Percentiles rank a stretch among this genome's conserved stretches.
Conservation (phyloP, 352 stramenopile species). For the Phytophthora syringae region DNA sequence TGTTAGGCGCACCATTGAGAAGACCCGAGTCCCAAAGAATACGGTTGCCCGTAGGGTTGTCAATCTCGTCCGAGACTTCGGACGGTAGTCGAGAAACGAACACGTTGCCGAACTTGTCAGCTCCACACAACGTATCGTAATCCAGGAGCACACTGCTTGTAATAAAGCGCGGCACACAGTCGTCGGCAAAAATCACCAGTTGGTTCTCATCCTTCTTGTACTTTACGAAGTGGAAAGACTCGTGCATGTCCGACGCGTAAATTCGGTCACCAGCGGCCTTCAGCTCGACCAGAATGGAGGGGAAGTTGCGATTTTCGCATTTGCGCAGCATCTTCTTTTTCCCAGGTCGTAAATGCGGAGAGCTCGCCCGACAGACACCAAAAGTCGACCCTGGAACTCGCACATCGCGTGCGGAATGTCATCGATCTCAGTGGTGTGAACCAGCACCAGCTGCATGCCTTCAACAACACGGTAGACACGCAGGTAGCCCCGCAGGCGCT, state of each 20-base stretch:
- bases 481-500: slow-evolving; percentile 73
- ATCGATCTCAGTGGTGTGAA: slow-evolving; percentile 97
- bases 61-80: slow-evolving; percentile 95
- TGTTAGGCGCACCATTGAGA: slow-evolving; percentile 95
- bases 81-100: slow-evolving; percentile 95
- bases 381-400: slow-evolving; percentile 97
- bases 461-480: slow-evolving; percentile 96
- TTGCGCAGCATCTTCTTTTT: slow-evolving; percentile 99
- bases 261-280: slow-evolving; percentile 95
- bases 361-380: slow-evolving; percentile 96
- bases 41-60: slow-evolving; percentile 95
- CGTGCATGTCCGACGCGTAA: slow-evolving; percentile 96
- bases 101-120: slow-evolving; percentile 99
- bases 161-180: slow-evolving; percentile 89
- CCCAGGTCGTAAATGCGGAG: slow-evolving; percentile 99
- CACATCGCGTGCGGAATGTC: slow-evolving; percentile 96
- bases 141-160: slow-evolving; percentile 93
- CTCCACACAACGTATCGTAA: slow-evolving; percentile 98
- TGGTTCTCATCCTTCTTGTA: slow-evolving; percentile 97
- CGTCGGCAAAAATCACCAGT: slow-evolving; percentile 97
- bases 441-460: slow-evolving; percentile 92
- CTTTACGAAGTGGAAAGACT: slow-evolving; percentile 97
- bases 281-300: slow-evolving; percentile 93
- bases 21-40: slow-evolving; percentile 96
- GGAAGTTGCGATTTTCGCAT: slow-evolving; percentile 96